Conservation (phyloP, 2,329 filamentous ascomycete genomes). For the Aspergillus clavatus region DNA sequence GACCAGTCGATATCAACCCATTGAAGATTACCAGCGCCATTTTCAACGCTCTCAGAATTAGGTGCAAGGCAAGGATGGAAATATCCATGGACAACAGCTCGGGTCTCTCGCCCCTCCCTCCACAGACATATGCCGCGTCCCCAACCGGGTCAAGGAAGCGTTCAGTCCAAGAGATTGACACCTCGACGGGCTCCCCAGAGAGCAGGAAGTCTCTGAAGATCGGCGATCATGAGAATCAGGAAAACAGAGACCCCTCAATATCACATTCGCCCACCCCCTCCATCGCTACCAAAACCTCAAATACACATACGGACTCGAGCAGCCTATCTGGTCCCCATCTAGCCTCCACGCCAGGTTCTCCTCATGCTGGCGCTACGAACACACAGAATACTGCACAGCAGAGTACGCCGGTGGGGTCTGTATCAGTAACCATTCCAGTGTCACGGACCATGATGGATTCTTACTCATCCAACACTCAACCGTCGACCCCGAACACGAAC, state of each 20-base stretch:
- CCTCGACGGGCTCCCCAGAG: slow-evolving; percentile 6
- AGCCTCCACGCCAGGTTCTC: not conserved
- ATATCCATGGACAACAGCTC: slow-evolving; percentile 19
- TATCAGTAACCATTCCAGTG: not conserved
- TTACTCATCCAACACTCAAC: not conserved
- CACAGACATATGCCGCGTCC: slow-evolving; percentile 12
- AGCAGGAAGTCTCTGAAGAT: slow-evolving; percentile 7
- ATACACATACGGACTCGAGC: not conserved
- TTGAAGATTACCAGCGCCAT: too few relatives aligned
- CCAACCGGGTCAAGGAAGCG: slow-evolving; percentile 24
- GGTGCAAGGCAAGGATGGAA: slow-evolving; percentile 9
- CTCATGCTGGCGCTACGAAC: not conserved
- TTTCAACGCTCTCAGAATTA: not conserved
- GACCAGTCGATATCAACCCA: too few relatives aligned
- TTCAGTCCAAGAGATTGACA: slow-evolving; percentile 26
- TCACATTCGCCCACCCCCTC: not conserved
- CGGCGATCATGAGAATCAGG: slow-evolving; percentile 16
- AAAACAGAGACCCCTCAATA: slow-evolving; percentile 12
- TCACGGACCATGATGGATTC: not conserved
- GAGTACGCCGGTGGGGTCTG: not conserved
- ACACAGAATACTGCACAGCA: not conserved
- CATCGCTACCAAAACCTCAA: not conserved
- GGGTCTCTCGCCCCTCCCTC: slow-evolving; percentile 18
- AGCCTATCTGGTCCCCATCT: not conserved
- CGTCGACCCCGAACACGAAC: not conserved